A percentile compares a stretch with the other conserved stretches of the same genome.
Evolutionary conservation across 257 asterid genomes (phyloP).

Genomic region (Solanum chilense): DNA sequence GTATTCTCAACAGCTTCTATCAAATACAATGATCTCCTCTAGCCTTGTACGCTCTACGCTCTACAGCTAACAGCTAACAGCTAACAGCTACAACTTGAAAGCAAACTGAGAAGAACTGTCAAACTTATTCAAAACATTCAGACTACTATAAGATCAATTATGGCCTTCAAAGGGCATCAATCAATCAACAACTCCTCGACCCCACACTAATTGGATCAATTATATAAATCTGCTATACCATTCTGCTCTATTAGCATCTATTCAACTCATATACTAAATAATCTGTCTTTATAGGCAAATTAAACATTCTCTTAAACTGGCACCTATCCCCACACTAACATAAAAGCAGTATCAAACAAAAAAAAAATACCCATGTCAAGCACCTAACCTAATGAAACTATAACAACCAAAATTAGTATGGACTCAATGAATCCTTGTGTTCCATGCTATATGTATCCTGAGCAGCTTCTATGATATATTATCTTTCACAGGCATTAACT

Average conservation of each 20-base stretch:
- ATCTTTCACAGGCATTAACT: neutral
- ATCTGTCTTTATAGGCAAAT: neutral
- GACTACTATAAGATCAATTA: neutral
- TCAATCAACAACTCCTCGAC: neutral
- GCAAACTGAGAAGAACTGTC: neutral
- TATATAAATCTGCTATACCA: neutral
- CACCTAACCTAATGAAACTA: neutral
- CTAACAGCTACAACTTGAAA: neutral
- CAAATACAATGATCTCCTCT: neutral
- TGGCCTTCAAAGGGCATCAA: neutral
- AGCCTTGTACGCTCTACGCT: neutral
- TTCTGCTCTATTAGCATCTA: neutral
- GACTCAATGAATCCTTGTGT: neutral
- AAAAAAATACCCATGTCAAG: neutral
- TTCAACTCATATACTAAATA: neutral
- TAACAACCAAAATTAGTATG: neutral
- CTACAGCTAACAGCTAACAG: neutral
- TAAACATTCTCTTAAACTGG: neutral
- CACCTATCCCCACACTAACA: neutral
- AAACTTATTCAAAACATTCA: neutral
- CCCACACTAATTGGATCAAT: neutral
- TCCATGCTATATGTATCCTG: neutral
- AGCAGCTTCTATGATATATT: neutral
- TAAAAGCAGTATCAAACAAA: neutral
- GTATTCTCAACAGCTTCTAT: neutral